Percentiles rank a stretch among this genome's conserved stretches.
phyloP scores from a whole-genome alignment of 2,329 filamentous ascomycete species.

The Cercospora sp. region DNA sequence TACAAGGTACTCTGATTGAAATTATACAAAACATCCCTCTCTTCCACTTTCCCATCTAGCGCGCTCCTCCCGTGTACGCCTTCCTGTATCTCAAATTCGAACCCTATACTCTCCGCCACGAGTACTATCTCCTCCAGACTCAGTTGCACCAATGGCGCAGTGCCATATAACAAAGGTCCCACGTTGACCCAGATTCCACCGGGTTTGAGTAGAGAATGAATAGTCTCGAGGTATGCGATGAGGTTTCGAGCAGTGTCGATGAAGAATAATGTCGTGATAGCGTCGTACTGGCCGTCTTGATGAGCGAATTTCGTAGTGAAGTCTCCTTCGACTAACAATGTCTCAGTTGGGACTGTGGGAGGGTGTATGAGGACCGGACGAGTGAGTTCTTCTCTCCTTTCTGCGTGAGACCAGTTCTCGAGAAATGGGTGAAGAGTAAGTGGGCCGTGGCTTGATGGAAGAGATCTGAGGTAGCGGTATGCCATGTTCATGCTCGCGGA shows the following conservation, averaged over 20 bases:
- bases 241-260: constrained; percentile 92
- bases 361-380: constrained; percentile 22
- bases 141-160: constrained; percentile 23
- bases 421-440: constrained; percentile 75
- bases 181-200: constrained; percentile 83
- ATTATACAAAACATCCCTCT: constrained; percentile 11
- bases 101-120: constrained; percentile 22
- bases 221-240: constrained; percentile 80
- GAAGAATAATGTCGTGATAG: constrained; percentile 85
- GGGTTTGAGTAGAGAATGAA: constrained; percentile 70
- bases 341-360: neutral
- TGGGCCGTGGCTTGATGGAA: constrained; percentile 55
- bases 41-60: neutral
- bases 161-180: constrained; percentile 70
- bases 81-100: constrained; percentile 16
- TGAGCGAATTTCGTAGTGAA: constrained; percentile 58
- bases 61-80: neutral
- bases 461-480: constrained; percentile 69
- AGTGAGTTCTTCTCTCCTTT: constrained; percentile 38
- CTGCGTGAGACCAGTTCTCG: constrained; percentile 74
- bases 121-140: constrained; percentile 22
- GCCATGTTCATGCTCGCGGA: constrained; percentile 89
- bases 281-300: constrained; percentile 52
- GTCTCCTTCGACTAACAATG: constrained; percentile 23
- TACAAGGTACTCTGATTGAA: constrained; percentile 10